A percentile compares a stretch with the other conserved stretches of the same genome.
Evolutionary conservation across 495 filamentous ascomycete genomes (phyloP).

Genomic region (Staphylotrichum tortipilum): DNA sequence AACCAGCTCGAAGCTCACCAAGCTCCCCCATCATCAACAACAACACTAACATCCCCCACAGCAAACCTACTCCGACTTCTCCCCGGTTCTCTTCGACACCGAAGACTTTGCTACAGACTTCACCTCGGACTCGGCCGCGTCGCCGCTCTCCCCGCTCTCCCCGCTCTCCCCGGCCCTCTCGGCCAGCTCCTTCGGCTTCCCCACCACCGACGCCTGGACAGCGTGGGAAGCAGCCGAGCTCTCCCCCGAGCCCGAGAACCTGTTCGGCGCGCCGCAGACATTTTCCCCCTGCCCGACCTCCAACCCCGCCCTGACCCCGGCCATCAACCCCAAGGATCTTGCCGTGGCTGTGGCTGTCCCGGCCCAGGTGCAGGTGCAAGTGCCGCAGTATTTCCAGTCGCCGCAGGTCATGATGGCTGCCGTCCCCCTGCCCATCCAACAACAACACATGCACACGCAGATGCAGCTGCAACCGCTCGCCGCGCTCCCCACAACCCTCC

Average conservation of each 20-base stretch:
- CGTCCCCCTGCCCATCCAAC: too few relatives aligned
- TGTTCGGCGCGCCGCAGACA: constrained; percentile 8
- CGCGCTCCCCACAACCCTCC: too few relatives aligned
- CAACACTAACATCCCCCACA: constrained; percentile 8
- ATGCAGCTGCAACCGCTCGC: too few relatives aligned
- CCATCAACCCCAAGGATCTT: constrained; percentile 27
- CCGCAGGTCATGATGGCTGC: constrained; percentile 7
- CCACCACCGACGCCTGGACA: constrained; percentile 15
- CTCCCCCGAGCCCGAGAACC: constrained; percentile 12
- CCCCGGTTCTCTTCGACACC: constrained; percentile 16
- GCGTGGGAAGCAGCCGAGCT: constrained; percentile 14
- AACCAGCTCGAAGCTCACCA: not conserved
- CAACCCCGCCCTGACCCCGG: constrained; percentile 16
- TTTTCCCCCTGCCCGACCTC: constrained; percentile 3
- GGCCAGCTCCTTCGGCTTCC: constrained; percentile 18
- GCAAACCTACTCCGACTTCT: constrained; percentile 20
- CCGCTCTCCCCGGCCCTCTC: constrained; percentile 21
- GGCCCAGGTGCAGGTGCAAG: too few relatives aligned
- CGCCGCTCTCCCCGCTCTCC: constrained; percentile 18
- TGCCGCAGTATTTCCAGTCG: too few relatives aligned
- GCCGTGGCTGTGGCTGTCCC: too few relatives aligned
- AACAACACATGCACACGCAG: too few relatives aligned
- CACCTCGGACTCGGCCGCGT: constrained; percentile 22
- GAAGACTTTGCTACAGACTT: constrained; percentile 26
- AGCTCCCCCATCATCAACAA: not conserved